Base-by-base conservation (phyloP, 2,329 filamentous ascomycete genomes). In the Aspergillus sp. region DNA sequence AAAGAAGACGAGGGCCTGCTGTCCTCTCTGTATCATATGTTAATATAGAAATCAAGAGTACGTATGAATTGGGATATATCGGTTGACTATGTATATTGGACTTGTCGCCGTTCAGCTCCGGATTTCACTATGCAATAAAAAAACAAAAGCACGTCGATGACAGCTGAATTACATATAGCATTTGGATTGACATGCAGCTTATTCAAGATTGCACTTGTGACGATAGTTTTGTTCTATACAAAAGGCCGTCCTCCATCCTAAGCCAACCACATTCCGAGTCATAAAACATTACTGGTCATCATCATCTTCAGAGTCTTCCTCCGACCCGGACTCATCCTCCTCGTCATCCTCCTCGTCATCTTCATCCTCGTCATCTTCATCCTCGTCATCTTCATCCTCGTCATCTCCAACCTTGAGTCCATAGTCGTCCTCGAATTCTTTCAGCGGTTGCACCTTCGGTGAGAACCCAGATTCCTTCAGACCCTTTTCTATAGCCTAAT, bases 401-500 rank as follows among this genome's bases (percentile, higher is more conserved):
- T 82, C 86, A 3, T 82, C 84, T 2, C 79, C 80, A 2, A 81
- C 82, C 71, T 89, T 83, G 47, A 97, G 77, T 0, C 93, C 93
- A 71, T 98, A 98, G 68, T 92, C 90, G 62, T 97, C 91, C 73
- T 96, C 86, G 74, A 96, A 98, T 67, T 90, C 84, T 43, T 87
- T 86, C 50, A 98, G 80, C 27, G 88, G 81, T 69, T 88, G 87
- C 40, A 90, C 82, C 69, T 90, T 84, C 0, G 89, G 88, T 72
- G 87, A 88, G 79, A 96, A 99, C 0, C 92, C 92, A 56, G 86
- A 87, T 1, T 79, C 80, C 64, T 86, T 82, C 67, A 98, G 90
- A 2, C 89, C 87, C 64, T 87, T 87, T 67, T 89, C 85, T 65
- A 96, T 86, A 59, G 83, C 84, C 91, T 96, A 66, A 43, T 58